A percentile compares a stretch with the other conserved stretches of the same genome.
Conservation (phyloP, 176 grass and related monocot species). For the Carex cristatella region DNA sequence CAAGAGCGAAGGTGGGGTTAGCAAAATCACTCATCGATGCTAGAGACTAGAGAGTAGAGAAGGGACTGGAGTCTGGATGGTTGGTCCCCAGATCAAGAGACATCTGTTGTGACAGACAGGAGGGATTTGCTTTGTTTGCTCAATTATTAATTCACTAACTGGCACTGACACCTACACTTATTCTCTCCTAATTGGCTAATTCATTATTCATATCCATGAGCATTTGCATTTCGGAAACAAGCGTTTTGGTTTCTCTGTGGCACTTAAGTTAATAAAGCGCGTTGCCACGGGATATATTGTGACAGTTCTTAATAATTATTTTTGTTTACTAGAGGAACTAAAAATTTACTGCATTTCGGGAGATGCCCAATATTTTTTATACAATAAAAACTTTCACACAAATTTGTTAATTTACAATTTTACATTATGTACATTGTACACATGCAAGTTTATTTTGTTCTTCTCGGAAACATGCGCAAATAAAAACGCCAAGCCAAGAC, state of each 20-base stretch:
- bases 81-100: conserved; percentile 17
- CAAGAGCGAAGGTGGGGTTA: not conserved
- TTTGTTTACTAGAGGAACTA: not conserved
- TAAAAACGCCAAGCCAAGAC: no score
- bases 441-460: no score
- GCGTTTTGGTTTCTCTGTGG: not conserved
- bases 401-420: no score
- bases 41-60: not conserved
- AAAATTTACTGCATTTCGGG: not conserved
- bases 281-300: not conserved
- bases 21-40: not conserved
- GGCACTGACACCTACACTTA: not conserved
- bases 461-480: no score
- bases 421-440: no score
- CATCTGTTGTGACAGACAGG: not conserved
- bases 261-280: not conserved
- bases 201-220: not conserved
- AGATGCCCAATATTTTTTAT: not conserved
- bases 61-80: not conserved
- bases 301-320: not conserved
- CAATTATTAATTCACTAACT: conserved; percentile 5
- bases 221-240: no score
- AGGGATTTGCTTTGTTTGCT: conserved; percentile 4
- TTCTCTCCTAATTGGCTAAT: not conserved
- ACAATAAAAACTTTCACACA: not conserved